Conservation (phyloP, 805 yeast genomes). For the Torulaspora microellipsoides region DNA sequence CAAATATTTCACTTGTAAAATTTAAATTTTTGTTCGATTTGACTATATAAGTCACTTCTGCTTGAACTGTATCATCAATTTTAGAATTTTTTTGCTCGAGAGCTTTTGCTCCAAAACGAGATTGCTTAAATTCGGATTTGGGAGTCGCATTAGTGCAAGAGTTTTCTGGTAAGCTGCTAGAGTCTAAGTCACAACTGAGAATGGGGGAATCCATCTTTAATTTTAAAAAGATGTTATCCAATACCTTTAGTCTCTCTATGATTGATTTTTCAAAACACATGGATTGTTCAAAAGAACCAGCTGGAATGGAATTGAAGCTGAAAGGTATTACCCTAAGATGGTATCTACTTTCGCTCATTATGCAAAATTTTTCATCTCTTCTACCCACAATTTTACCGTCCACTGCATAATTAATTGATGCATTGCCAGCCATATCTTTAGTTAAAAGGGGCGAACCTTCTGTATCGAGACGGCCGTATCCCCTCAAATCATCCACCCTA, state of each 20-base stretch:
- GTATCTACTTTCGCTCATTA: slow-evolving; percentile 22
- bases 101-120: too few species aligned
- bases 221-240: slow-evolving; percentile 13
- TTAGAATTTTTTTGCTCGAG: too few species aligned
- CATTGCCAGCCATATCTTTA: slow-evolving; percentile 39
- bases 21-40: slow-evolving; percentile 1
- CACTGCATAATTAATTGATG: slow-evolving; percentile 47
- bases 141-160: too few species aligned
- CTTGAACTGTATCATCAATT: slow-evolving; percentile 10
- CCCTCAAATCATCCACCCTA: slow-evolving; percentile 38
- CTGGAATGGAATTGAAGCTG: slow-evolving; percentile 17
- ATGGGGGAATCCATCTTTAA: slow-evolving; percentile 1
- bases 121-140: too few species aligned
- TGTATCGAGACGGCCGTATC: slow-evolving; percentile 50
- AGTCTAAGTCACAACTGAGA: too few species aligned
- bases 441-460: slow-evolving; percentile 52
- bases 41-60: slow-evolving; percentile 17
- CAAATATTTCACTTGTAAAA: background rate
- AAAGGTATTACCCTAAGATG: slow-evolving; percentile 30
- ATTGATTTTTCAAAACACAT: slow-evolving; percentile 10
- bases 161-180: too few species aligned
- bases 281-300: slow-evolving; percentile 12
- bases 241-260: slow-evolving; percentile 14
- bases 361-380: slow-evolving; percentile 18
- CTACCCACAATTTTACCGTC: slow-evolving; percentile 54